Base-by-base conservation (phyloP, 345 rosid species). In the Pistacia vera region DNA sequence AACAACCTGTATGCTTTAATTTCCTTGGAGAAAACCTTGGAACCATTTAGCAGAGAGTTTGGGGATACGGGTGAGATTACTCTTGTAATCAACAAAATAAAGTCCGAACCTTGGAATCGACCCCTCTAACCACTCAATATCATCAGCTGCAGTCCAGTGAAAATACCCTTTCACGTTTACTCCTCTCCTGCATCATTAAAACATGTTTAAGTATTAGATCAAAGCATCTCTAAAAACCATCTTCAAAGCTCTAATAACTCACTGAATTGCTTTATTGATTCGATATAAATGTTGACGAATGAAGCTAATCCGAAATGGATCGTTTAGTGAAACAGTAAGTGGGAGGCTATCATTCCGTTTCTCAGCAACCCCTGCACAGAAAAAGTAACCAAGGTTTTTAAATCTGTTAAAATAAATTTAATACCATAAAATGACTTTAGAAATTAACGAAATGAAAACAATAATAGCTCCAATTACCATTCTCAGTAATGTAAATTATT, bases 151-250 rank as follows among this genome's bases (percentile, higher is more conserved):
- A 76, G 83, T 85, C 91, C 91, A 91, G 57, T 87, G 86, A 17
- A 90, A 80, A 68, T 90, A 91, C 33, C 93, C 97, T 81, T 87
- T 83, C 20, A 90, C 88, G 10, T 88, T 82, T 69, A 80, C 88
- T 1, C 90, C 90, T 64, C 77, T 46, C 64, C 86, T 84, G 79
- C 51, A 36, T n/a, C 49, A 49, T 66, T 2, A 46, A 48, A 25
- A 48, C 30, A 33, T 2, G 18, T 30, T 30, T 30, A 30, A 30
- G 33, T 30, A 30, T 30, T 30, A 30, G 33, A 30, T 1, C 33
- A 30, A 30, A 30, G 33, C 33, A 30, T 30, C 33, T 30, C 33
- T 30, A 30, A 2, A 30, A 30, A 30, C 33, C 33, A 30, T 2
- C 33, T 30, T 30, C 33, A 30, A 30, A 30, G 9, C 46, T 5